These are phyloP conservation scores for Knufia petricola DNA, from an alignment of 2,329 filamentous ascomycete species.

Conservation along the genomic window DNA sequence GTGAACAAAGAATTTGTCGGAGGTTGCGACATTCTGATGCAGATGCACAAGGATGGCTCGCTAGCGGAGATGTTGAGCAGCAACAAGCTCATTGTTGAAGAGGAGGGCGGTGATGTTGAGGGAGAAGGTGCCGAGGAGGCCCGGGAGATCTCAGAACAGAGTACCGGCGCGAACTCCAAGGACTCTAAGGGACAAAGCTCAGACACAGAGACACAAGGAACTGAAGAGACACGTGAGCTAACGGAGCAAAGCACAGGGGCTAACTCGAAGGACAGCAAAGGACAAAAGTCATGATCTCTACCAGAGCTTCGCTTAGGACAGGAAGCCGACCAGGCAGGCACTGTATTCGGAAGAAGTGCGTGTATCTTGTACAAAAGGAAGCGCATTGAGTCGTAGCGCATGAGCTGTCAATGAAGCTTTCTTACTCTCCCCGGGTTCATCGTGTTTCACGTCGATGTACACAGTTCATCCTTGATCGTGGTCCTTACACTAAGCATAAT, in stretches of 20 bases:
- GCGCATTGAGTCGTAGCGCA: neutral
- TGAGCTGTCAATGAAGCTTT: no score
- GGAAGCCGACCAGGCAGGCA: neutral
- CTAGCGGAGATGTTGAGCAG: constrained; percentile 85
- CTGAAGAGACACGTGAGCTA: constrained; percentile 11
- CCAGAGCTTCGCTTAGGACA: no score
- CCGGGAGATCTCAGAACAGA: constrained; percentile 16
- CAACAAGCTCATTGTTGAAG: constrained; percentile 70
- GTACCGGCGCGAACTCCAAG: constrained; percentile 16
- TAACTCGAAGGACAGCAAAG: constrained; percentile 12
- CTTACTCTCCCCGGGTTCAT: no score
- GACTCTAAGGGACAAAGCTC: constrained; percentile 20
- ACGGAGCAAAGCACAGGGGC: constrained; percentile 18
- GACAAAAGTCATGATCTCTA: no score
- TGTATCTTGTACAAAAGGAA: neutral
- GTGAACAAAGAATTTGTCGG: constrained; percentile 92
- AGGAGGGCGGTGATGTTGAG: constrained; percentile 35
- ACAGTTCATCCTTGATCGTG: no score
- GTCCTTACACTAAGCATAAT: no score
- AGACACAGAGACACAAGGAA: constrained; percentile 13
- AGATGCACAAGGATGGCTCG: constrained; percentile 94
- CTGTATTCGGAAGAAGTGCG: neutral
- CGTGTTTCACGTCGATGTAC: no score
- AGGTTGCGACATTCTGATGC: constrained; percentile 93
- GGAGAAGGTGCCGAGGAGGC: constrained; percentile 15